These are phyloP conservation scores for Peniophora sp. DNA, from an alignment of 1,284 basidiomycete genomes.

Conservation along the genomic window DNA sequence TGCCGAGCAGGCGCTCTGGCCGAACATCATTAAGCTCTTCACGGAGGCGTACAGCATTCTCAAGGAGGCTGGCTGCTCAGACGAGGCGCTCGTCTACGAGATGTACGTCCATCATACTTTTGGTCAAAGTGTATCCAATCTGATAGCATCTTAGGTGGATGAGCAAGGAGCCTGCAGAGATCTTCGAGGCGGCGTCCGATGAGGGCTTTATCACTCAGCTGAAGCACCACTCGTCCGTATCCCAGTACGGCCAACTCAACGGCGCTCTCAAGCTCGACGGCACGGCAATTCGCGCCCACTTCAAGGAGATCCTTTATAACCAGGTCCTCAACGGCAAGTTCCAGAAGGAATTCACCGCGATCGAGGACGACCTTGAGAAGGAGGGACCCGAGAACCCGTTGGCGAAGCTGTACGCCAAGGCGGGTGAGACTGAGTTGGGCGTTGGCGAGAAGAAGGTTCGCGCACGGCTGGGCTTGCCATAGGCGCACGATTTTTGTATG, in stretches of 20 bases:
- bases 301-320: slow-evolving; percentile 51
- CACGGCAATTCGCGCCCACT: slow-evolving; percentile 36
- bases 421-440: slow-evolving; percentile 44
- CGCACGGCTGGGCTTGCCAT: slow-evolving; percentile 34
- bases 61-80: slow-evolving; percentile 59
- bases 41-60: slow-evolving; percentile 54
- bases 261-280: slow-evolving; percentile 53
- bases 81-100: slow-evolving; percentile 61
- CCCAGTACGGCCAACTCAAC: slow-evolving; percentile 55
- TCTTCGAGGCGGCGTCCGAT: slow-evolving; percentile 60
- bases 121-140: slow-evolving; percentile 3
- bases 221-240: slow-evolving; percentile 54
- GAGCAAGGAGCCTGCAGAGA: slow-evolving; percentile 67
- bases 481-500: slow-evolving; percentile 7
- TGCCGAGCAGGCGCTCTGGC: slow-evolving; percentile 62
- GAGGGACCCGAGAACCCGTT: slow-evolving; percentile 49
- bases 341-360: slow-evolving; percentile 44
- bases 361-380: slow-evolving; percentile 53
- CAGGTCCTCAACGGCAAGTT: slow-evolving; percentile 57
- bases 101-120: slow-evolving; percentile 30
- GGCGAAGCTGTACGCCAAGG: slow-evolving; percentile 42
- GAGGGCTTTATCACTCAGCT: slow-evolving; percentile 58
- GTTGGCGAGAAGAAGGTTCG: slow-evolving; percentile 55
- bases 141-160: slow-evolving; percentile 45
- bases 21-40: slow-evolving; percentile 59